Conservation (phyloP, 73 alveolate genomes). For the Blepharisma japonicum region DNA sequence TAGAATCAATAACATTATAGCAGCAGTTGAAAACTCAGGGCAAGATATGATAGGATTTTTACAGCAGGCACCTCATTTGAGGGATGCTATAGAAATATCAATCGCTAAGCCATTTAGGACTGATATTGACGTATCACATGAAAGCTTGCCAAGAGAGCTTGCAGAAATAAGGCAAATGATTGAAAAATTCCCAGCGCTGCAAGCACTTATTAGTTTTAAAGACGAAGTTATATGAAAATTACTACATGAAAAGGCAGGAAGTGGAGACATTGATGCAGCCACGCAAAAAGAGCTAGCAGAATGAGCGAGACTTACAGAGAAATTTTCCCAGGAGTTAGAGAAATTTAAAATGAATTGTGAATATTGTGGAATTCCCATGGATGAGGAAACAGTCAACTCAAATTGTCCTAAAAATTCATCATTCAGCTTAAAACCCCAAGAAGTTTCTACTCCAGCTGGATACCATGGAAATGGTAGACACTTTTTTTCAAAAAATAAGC, state of each 20-base stretch:
- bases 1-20: conserved; percentile 84
- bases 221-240: conserved; percentile 55
- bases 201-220: conserved; percentile 65
- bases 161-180: conserved; percentile 46
- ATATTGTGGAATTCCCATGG: conserved; percentile 1
- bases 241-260: conserved; percentile 51
- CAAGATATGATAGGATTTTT: conserved; percentile 5
- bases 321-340: conserved; percentile 61
- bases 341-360: conserved; percentile 60
- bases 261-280: conserved; percentile 78
- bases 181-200: conserved; percentile 62
- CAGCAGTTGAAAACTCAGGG: conserved; percentile 53
- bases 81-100: conserved; percentile 5
- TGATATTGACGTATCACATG: conserved; percentile 36
- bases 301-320: conserved; percentile 64
- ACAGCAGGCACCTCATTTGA: not conserved
- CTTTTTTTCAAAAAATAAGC: not conserved
- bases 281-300: conserved; percentile 71
- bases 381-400: conserved; percentile 18
- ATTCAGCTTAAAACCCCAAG: too few species aligned
- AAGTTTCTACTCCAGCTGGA: not conserved
- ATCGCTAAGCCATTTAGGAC: conserved; percentile 28
- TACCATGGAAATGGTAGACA: not conserved
- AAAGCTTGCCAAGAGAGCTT: conserved; percentile 72
- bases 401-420: conserved; percentile 26